These are phyloP conservation scores for Candolleomyces eurysporus DNA, from an alignment of 768 basidiomycete species.

Conservation along the genomic window DNA sequence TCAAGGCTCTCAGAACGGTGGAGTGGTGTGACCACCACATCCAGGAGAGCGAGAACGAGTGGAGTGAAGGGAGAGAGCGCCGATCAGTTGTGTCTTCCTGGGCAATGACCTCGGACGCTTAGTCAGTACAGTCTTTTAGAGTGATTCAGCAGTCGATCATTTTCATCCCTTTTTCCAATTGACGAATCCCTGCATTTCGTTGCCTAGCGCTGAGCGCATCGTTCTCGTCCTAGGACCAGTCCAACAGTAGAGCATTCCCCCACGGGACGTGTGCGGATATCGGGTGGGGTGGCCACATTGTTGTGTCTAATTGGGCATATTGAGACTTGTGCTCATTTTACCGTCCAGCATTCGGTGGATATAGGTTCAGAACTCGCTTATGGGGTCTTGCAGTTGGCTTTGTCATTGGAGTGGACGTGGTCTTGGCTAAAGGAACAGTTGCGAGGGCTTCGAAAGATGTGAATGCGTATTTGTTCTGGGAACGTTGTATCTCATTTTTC, in stretches of 20 bases:
- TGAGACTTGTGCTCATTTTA: neutral
- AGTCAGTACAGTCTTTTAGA: too few species aligned
- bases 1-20: conserved; percentile 31
- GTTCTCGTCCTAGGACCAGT: too few species aligned
- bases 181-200: too few species aligned
- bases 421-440: conserved; percentile 46
- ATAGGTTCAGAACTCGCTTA: conserved; percentile 45
- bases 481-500: conserved; percentile 15
- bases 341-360: conserved; percentile 41
- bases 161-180: too few species aligned
- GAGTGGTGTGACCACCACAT: too few species aligned
- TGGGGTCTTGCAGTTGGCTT: conserved; percentile 54
- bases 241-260: conserved; percentile 34
- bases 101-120: too few species aligned
- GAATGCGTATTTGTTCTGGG: conserved; percentile 53
- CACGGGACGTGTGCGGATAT: conserved; percentile 48
- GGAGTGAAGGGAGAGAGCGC: too few species aligned
- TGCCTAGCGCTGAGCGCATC: too few species aligned
- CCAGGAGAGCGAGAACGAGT: too few species aligned
- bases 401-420: conserved; percentile 38
- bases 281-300: conserved; percentile 41
- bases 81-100: too few species aligned
- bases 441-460: conserved; percentile 32
- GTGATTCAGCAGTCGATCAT: too few species aligned
- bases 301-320: neutral